Percentiles rank a stretch among this genome's conserved stretches.
Evolutionary conservation across 1,284 basidiomycete species (phyloP).

Genomic region (Moniliophthora roreri): DNA sequence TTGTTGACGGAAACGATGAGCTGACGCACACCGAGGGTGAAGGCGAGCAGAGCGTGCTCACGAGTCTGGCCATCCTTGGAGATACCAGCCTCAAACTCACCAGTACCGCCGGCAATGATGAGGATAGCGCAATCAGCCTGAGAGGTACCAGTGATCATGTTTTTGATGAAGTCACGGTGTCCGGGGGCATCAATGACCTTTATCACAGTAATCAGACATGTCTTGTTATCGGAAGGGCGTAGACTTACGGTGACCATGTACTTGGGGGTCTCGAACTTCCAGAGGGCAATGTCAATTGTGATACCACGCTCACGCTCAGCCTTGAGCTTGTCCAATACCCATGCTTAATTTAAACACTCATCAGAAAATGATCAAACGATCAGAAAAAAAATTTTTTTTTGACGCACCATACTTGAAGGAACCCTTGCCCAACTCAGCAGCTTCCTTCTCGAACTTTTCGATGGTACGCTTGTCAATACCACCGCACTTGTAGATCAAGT

Average conservation of each 20-base stretch:
- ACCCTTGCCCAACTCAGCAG: conserved; percentile 99
- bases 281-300: conserved; percentile 99
- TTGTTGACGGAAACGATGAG: conserved; percentile 99
- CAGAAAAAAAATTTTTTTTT: conserved; percentile 14
- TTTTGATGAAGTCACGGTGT: conserved; percentile 99
- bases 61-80: conserved; percentile 99
- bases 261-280: conserved; percentile 99
- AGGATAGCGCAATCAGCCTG: conserved; percentile 99
- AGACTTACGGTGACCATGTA: conserved; percentile 84
- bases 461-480: conserved; percentile 99
- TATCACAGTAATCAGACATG: conserved; percentile 15
- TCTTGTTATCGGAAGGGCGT: background rate
- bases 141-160: conserved; percentile 99
- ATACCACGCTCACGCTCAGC: conserved; percentile 99
- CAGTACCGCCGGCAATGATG: conserved; percentile 98
- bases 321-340: conserved; percentile 99
- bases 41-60: conserved; percentile 99
- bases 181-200: conserved; percentile 98
- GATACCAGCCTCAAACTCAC: conserved; percentile 99
- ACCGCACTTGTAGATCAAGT: conserved; percentile 99
- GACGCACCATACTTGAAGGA: conserved; percentile 96
- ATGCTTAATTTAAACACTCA: conserved; percentile 56
- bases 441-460: conserved; percentile 99
- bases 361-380: conserved; percentile 19
- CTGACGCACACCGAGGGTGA: conserved; percentile 99